These are phyloP conservation scores for Annulohypoxylon bovei DNA, from an alignment of 495 filamentous ascomycete species.

Conservation along the genomic window DNA sequence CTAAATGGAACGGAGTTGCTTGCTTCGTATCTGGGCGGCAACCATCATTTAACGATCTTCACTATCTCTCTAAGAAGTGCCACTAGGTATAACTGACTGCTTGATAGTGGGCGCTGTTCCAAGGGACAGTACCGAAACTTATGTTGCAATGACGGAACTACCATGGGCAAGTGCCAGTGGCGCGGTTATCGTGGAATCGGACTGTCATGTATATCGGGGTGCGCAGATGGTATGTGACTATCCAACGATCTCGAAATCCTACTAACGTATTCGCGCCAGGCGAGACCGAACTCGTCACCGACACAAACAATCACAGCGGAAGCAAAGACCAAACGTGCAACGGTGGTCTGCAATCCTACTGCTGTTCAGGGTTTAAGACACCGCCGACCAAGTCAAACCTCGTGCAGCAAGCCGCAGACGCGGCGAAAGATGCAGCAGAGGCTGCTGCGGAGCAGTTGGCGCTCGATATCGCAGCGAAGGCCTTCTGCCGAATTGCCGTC, in stretches of 20 bases:
- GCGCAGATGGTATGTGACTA: constrained; percentile 45
- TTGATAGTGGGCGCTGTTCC: not conserved
- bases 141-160: constrained; percentile 50
- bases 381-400: not conserved
- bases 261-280: not conserved
- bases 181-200: not conserved
- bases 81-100: not conserved
- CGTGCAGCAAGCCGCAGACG: not conserved
- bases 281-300: constrained; percentile 36
- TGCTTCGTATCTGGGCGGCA: not conserved
- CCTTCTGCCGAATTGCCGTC: not conserved
- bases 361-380: not conserved
- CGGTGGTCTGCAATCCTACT: not conserved
- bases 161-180: constrained; percentile 55
- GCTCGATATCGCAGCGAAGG: not conserved
- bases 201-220: constrained; percentile 44
- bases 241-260: not conserved
- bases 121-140: constrained; percentile 20
- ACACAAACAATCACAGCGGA: not conserved
- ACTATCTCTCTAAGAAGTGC: too few relatives aligned
- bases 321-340: not conserved
- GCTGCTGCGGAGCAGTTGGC: not conserved
- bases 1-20: not conserved
- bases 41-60: too few relatives aligned
- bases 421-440: not conserved